Percentiles rank a stretch among this genome's conserved stretches.
Conservation (phyloP, 805 yeast species). For the Candida bentonensis region DNA sequence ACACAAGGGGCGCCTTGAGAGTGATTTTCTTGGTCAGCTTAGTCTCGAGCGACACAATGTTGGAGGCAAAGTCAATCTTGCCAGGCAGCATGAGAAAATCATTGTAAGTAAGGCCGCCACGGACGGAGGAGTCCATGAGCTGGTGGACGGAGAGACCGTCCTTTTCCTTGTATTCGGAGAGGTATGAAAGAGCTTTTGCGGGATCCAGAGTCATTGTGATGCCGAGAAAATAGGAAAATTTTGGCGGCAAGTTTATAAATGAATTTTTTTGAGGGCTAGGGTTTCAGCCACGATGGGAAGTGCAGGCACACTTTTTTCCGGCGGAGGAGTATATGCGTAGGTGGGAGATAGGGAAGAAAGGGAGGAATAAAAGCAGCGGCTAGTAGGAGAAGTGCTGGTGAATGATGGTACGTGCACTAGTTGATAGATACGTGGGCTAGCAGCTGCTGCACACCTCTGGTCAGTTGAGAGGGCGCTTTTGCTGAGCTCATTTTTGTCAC, state of each 20-base stretch:
- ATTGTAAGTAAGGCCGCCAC: conserved; percentile 96
- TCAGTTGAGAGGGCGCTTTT: too few species aligned
- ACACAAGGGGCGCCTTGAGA: conserved; percentile 85
- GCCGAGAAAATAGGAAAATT: not conserved
- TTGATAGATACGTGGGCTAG: too few species aligned
- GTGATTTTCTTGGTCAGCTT: conserved; percentile 84
- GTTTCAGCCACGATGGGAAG: too few species aligned
- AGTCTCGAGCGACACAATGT: conserved; percentile 64
- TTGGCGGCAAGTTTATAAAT: not conserved
- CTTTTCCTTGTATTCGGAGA: conserved; percentile 48
- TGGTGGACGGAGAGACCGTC: conserved; percentile 79
- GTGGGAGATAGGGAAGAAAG: too few species aligned
- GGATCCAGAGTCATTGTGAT: conserved; percentile 5
- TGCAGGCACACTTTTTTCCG: too few species aligned
- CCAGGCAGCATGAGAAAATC: conserved; percentile 95
- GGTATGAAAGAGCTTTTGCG: conserved; percentile 44
- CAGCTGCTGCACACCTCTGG: too few species aligned
- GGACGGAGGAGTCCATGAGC: conserved; percentile 75
- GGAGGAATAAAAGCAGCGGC: too few species aligned
- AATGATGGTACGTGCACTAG: too few species aligned
- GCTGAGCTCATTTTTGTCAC: too few species aligned
- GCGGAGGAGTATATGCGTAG: too few species aligned
- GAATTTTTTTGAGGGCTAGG: conserved; percentile 1
- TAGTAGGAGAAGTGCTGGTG: too few species aligned
- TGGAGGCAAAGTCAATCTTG: conserved; percentile 76